These are phyloP conservation scores for Glonium stellatum DNA, from an alignment of 495 filamentous ascomycete species.

Conservation along the genomic window DNA sequence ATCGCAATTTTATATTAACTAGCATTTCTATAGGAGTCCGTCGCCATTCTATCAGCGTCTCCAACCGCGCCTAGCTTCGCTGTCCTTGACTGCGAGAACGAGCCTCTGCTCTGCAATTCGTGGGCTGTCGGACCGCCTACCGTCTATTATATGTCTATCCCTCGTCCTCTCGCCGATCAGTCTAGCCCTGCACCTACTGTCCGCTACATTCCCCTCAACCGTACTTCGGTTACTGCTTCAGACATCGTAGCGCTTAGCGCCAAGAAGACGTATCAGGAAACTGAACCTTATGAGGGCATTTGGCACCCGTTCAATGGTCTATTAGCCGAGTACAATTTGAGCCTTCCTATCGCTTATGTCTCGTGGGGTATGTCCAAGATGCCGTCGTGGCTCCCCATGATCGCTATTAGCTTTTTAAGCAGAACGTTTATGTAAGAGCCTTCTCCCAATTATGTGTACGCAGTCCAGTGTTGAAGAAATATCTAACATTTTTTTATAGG, in stretches of 20 bases:
- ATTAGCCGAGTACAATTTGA: conserved; percentile 57
- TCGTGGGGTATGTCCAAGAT: conserved; percentile 52
- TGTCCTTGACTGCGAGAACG: conserved; percentile 68
- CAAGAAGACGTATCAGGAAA: conserved; percentile 53
- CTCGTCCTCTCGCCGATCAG: conserved; percentile 47
- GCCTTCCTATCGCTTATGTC: conserved; percentile 61
- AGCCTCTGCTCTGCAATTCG: conserved; percentile 71
- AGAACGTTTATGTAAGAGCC: conserved; percentile 73
- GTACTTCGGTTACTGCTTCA: conserved; percentile 27
- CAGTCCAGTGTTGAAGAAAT: neutral
- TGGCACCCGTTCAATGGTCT: conserved; percentile 77
- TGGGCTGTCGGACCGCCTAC: conserved; percentile 68
- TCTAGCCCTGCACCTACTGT: conserved; percentile 35
- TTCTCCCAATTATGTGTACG: conserved; percentile 10
- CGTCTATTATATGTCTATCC: conserved; percentile 67
- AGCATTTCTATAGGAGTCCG: conserved; percentile 52
- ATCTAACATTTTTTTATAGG: conserved; percentile 17
- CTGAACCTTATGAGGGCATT: conserved; percentile 56
- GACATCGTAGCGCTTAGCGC: conserved; percentile 46
- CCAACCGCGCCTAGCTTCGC: conserved; percentile 64
- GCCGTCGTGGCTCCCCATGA: conserved; percentile 71
- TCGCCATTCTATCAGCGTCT: conserved; percentile 56
- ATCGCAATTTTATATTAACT: conserved; percentile 21
- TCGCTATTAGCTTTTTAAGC: conserved; percentile 73
- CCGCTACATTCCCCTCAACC: conserved; percentile 34